phyloP scores from a whole-genome alignment of 1,284 basidiomycete genomes.

The Ustilago esculenta region DNA sequence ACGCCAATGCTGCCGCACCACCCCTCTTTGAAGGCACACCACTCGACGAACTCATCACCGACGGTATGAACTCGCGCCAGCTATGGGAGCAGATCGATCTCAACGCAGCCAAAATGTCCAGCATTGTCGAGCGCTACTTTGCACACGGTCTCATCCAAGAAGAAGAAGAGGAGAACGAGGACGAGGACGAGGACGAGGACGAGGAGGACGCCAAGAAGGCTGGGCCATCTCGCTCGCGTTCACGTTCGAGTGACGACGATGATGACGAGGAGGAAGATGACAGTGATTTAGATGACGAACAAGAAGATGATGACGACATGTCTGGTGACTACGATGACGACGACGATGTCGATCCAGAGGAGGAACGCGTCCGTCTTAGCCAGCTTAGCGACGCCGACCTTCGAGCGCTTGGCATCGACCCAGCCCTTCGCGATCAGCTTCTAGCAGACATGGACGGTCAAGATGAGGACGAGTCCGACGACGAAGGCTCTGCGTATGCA shows the following conservation, averaged over 20 bases:
- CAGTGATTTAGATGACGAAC: constrained; percentile 29
- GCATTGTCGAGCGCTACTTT: constrained; percentile 47
- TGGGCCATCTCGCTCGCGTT: constrained; percentile 16
- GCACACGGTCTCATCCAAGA: constrained; percentile 63
- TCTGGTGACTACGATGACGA: constrained; percentile 40
- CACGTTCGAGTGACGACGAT: background rate
- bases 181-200: constrained; percentile 48
- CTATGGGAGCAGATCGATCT: constrained; percentile 79
- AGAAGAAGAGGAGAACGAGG: constrained; percentile 58
- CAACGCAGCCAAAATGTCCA: constrained; percentile 47
- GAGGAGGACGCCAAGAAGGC: constrained; percentile 24
- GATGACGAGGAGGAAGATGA: constrained; percentile 38
- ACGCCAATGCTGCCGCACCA: constrained; percentile 45
- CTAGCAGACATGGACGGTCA: constrained; percentile 45
- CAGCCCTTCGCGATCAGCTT: constrained; percentile 34
- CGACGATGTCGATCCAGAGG: constrained; percentile 35
- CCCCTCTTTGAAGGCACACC: constrained; percentile 77
- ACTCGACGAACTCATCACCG: constrained; percentile 77
- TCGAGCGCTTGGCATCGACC: constrained; percentile 53
- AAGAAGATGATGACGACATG: constrained; percentile 44
- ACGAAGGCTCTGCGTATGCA: constrained; percentile 49
- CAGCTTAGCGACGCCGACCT: constrained; percentile 54
- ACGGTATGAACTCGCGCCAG: constrained; percentile 87
- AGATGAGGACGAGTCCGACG: constrained; percentile 49
- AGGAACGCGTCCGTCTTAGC: constrained; percentile 33